A percentile compares a stretch with the other conserved stretches of the same genome.
Evolutionary conservation across 345 rosid species (phyloP).

Genomic region (Lumnitzera littorea): DNA sequence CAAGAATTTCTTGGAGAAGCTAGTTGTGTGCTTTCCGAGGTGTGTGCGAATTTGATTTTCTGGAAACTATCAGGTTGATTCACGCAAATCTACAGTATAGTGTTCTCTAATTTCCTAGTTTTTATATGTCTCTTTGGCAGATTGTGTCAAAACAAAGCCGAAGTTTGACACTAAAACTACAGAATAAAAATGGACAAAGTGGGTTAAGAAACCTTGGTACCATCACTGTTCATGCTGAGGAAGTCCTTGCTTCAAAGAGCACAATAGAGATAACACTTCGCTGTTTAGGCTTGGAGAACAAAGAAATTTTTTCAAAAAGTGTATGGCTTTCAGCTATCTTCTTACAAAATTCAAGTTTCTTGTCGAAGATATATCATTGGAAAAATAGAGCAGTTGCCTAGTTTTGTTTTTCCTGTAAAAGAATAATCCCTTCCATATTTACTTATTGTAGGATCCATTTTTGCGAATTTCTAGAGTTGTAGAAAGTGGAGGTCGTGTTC

Average conservation of each 20-base stretch:
- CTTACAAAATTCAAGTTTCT: background rate
- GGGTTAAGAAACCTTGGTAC: slow-evolving; percentile 41
- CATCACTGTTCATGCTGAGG: slow-evolving; percentile 68
- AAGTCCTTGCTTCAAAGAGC: slow-evolving; percentile 51
- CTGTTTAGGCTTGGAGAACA: slow-evolving; percentile 55
- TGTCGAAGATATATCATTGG: background rate
- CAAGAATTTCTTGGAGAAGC: slow-evolving; percentile 9
- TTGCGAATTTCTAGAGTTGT: slow-evolving; percentile 65
- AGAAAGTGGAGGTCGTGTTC: slow-evolving; percentile 45
- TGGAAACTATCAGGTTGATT: background rate
- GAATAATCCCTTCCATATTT: slow-evolving; percentile 3
- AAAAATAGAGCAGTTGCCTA: no score
- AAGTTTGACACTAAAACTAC: slow-evolving; percentile 45
- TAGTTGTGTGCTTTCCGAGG: slow-evolving; percentile 1
- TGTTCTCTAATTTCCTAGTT: background rate
- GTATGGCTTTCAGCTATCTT: slow-evolving; percentile 26
- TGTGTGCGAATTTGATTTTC: background rate
- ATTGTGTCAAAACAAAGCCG: slow-evolving; percentile 50
- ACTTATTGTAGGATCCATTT: slow-evolving; percentile 62
- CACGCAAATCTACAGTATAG: background rate
- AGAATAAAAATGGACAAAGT: slow-evolving; percentile 24
- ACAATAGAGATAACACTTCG: slow-evolving; percentile 43
- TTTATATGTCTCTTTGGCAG: slow-evolving; percentile 27
- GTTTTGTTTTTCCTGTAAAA: background rate
- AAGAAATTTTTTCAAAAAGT: slow-evolving; percentile 73